Conservation (phyloP, 306 rosid species). For the Cyclanthera cordifolia region DNA sequence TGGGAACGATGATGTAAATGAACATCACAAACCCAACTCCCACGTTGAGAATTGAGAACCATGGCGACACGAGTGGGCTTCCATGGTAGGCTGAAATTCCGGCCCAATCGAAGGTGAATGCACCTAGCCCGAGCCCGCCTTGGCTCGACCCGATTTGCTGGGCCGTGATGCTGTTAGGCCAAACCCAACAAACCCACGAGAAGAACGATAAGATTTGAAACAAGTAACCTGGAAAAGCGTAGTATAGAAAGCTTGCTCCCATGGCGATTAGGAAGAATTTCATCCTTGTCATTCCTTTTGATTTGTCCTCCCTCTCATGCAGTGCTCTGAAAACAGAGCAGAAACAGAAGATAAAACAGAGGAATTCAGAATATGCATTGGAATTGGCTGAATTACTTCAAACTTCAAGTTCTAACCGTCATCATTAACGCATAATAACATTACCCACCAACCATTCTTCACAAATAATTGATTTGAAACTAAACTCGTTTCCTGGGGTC, state of each 20-base stretch:
- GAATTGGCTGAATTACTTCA: neutral
- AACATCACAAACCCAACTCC: slow-evolving; percentile 86
- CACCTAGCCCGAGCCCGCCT: slow-evolving; percentile 84
- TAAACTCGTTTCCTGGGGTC: neutral
- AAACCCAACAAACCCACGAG: slow-evolving; percentile 96
- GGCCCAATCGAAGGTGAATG: slow-evolving; percentile 94
- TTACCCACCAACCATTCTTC: neutral
- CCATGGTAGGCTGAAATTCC: slow-evolving; percentile 97
- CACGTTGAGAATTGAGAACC: slow-evolving; percentile 80
- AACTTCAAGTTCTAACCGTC: neutral
- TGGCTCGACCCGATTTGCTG: slow-evolving; percentile 88
- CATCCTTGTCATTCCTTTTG: slow-evolving; percentile 62
- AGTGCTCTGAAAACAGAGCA: slow-evolving; percentile 64
- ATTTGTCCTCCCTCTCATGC: slow-evolving; percentile 63
- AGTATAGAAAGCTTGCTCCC: slow-evolving; percentile 65
- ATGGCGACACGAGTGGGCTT: slow-evolving; percentile 86
- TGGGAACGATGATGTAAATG: slow-evolving; percentile 72
- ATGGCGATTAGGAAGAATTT: slow-evolving; percentile 64
- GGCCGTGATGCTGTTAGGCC: slow-evolving; percentile 86
- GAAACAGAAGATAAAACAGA: neutral
- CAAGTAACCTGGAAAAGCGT: slow-evolving; percentile 84
- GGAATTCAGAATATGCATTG: neutral
- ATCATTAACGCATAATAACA: neutral
- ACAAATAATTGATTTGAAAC: neutral
- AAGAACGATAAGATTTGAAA: slow-evolving; percentile 72